Evolutionary conservation across 495 filamentous ascomycete species (phyloP), one percentile per base, ranked within the genome.

Genomic region (Zalerion maritima): DNA sequence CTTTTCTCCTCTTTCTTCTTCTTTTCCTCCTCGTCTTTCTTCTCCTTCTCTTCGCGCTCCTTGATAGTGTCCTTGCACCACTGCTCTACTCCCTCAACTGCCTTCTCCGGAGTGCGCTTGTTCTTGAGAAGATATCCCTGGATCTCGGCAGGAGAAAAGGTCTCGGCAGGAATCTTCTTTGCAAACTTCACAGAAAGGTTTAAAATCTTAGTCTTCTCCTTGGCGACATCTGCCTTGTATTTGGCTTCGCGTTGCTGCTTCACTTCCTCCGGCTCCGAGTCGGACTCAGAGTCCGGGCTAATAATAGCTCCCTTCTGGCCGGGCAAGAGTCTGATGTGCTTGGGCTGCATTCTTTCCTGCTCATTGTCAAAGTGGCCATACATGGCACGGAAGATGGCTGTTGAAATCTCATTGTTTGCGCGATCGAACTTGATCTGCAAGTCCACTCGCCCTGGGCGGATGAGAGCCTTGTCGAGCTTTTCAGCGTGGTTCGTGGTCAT

Each of bases 401-500:
- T 40, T 4, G 43, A 46, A 79, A 67, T 42, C 13, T 37, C 47
- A 0, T 45, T 37, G 33, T 58, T 57, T 2, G 72, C 66, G 6
- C 57, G 51, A 29, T 61, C 62, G 39, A 85, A 85, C 20, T 67
- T 54, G 30, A 85, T 62, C 16, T 65, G 69, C 68, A 81, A 71
- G 41, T 89, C 81, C 6, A 89, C 74, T 10, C 81, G 68, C 0
- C 81, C 81, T 7, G 78, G 77, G 0, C 81, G 71, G 31, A 83
- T 74, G 2, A 89, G 61, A 0, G 81, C 80, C 21, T 71, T 59
- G 40, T 89, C 81, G 1, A 89, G 61, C 36, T 75, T 75, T 19
- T 85, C 76, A 0, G 71, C 42, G 41, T 83, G 75, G 41, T 89
- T 89, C 25, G 81, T 84, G 2, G 80, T 86, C 79, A 89, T 86